Conservation (phyloP, 2,329 filamentous ascomycete genomes). For the Hymenoscyphus repandus region DNA sequence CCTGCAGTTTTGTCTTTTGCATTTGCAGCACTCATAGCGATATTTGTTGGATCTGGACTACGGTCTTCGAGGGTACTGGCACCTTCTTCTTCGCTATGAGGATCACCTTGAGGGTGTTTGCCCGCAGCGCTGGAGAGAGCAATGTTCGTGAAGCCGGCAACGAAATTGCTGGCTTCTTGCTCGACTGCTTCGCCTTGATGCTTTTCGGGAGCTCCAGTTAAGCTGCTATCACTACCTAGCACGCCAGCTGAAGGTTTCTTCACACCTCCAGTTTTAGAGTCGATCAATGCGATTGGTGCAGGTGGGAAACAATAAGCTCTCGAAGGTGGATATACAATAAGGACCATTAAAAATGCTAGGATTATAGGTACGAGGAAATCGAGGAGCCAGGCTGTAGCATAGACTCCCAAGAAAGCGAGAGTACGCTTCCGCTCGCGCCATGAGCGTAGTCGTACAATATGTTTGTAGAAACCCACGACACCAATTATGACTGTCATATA, state of each 20-base stretch:
- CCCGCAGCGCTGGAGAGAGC: slow-evolving; percentile 13
- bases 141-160: slow-evolving; percentile 11
- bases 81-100: slow-evolving; percentile 11
- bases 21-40: slow-evolving; percentile 12
- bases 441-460: slow-evolving; percentile 17
- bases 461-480: slow-evolving; percentile 15
- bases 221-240: slow-evolving; percentile 16
- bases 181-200: slow-evolving; percentile 19
- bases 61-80: slow-evolving; percentile 14
- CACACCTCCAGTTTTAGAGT: slow-evolving; percentile 14
- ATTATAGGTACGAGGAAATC: slow-evolving; percentile 17
- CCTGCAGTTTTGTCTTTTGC: slow-evolving; percentile 7
- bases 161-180: slow-evolving; percentile 21
- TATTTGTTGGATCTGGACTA: slow-evolving; percentile 13
- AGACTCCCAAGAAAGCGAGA: slow-evolving; percentile 15
- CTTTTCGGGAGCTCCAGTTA: slow-evolving; percentile 21
- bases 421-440: slow-evolving; percentile 20
- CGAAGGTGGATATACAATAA: slow-evolving; percentile 12
- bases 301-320: slow-evolving; percentile 14
- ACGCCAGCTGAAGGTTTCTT: slow-evolving; percentile 17
- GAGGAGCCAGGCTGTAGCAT: slow-evolving; percentile 16
- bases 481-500: slow-evolving; percentile 17
- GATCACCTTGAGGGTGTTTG: slow-evolving; percentile 15
- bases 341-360: slow-evolving; percentile 13
- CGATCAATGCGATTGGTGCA: slow-evolving; percentile 16